These are phyloP conservation scores for Neckera pumila DNA, from an alignment of 225 moss, liverwort and hornwort species.

Conservation along the genomic window DNA sequence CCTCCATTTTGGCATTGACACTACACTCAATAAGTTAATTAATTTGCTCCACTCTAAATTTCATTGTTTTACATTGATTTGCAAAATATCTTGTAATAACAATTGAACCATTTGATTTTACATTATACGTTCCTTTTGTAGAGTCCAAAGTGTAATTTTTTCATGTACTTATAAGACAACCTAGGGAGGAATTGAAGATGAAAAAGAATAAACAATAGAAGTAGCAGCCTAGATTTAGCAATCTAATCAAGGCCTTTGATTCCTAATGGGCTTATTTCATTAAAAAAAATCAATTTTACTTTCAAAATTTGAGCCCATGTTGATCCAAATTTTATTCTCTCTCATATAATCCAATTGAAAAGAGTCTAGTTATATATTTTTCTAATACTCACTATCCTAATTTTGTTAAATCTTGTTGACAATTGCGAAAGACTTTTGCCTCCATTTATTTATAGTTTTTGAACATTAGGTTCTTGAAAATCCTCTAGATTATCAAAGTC, in stretches of 20 bases:
- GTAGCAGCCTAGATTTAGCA: neutral
- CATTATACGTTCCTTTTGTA: neutral
- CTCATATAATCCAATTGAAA: neutral
- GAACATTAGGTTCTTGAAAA: neutral
- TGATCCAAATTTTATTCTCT: neutral
- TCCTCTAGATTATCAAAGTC: neutral
- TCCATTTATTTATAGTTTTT: neutral
- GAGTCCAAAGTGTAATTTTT: neutral
- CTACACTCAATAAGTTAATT: neutral
- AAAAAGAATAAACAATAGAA: neutral
- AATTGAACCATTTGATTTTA: neutral
- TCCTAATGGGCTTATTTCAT: neutral
- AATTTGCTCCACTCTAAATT: neutral
- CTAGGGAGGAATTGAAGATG: neutral
- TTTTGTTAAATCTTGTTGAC: no score
- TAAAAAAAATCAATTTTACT: neutral
- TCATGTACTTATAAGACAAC: neutral
- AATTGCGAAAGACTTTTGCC: neutral
- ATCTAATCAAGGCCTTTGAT: neutral
- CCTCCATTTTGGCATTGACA: neutral
- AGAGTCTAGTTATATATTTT: no score
- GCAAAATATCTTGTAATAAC: neutral
- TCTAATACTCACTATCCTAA: no score
- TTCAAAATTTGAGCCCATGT: neutral
- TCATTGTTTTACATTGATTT: neutral